Evolutionary conservation across 345 rosid genomes (phyloP).

Genomic region (Populus pruinosa): DNA sequence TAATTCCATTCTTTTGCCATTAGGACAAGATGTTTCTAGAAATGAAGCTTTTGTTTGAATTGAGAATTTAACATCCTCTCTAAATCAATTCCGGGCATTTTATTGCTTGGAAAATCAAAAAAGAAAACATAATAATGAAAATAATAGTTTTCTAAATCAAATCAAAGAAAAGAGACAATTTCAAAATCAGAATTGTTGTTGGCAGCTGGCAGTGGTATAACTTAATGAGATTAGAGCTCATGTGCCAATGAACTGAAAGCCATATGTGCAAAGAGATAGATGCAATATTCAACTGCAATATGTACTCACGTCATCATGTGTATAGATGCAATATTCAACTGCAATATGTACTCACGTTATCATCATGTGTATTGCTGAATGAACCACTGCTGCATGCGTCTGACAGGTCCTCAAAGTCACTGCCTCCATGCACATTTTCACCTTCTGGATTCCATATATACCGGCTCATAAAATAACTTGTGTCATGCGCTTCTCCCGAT

Average conservation of each 20-base stretch:
- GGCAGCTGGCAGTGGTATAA: neutral
- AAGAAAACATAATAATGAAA: too few relatives aligned
- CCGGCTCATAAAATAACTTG: constrained; percentile 92
- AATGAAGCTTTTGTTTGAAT: too few relatives aligned
- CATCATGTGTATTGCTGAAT: constrained; percentile 61
- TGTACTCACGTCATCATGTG: constrained; percentile 33
- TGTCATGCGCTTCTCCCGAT: constrained; percentile 73
- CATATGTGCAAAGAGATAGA: neutral
- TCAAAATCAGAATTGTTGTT: neutral
- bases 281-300: neutral
- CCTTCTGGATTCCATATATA: constrained; percentile 89
- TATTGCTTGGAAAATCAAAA: neutral
- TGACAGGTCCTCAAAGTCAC: constrained; percentile 77
- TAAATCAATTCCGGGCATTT: neutral
- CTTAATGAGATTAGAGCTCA: neutral
- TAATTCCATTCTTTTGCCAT: neutral
- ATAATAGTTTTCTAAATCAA: neutral
- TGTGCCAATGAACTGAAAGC: neutral
- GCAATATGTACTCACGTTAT: constrained; percentile 21
- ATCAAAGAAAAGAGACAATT: neutral
- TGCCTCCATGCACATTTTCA: constrained; percentile 68
- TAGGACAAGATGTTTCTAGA: neutral
- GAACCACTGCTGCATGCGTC: constrained; percentile 80
- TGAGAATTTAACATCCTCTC: neutral
- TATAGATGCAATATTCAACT: too few relatives aligned